phyloP scores from a whole-genome alignment of 495 filamentous ascomycete genomes.

The Aspergillus homomorphus region DNA sequence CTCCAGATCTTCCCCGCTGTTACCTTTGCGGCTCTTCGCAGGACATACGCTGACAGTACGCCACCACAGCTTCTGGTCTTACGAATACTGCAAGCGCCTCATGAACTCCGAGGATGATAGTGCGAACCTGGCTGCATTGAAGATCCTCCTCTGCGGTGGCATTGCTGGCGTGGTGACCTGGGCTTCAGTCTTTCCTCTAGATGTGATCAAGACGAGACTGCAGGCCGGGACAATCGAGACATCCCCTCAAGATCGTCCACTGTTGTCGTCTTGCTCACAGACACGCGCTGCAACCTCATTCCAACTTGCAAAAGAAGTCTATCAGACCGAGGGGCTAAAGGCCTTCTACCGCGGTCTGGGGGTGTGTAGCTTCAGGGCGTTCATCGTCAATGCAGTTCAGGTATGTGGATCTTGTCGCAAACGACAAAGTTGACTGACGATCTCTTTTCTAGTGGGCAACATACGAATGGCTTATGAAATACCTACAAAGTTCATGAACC shows the following conservation, averaged over 20 bases:
- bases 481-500: slow-evolving; percentile 24
- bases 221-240: slow-evolving; percentile 59
- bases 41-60: slow-evolving; percentile 9
- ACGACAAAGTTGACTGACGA: slow-evolving; percentile 20
- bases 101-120: slow-evolving; percentile 40
- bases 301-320: slow-evolving; percentile 59
- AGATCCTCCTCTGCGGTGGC: slow-evolving; percentile 76
- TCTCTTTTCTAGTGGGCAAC: slow-evolving; percentile 63
- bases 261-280: slow-evolving; percentile 15
- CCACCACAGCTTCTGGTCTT: slow-evolving; percentile 69
- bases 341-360: slow-evolving; percentile 77
- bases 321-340: slow-evolving; percentile 57
- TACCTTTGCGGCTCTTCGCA: slow-evolving; percentile 12
- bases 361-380: slow-evolving; percentile 77
- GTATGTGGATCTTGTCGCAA: slow-evolving; percentile 32
- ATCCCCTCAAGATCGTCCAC: slow-evolving; percentile 32
- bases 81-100: slow-evolving; percentile 65
- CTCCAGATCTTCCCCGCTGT: slow-evolving; percentile 9
- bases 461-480: slow-evolving; percentile 78
- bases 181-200: slow-evolving; percentile 82
- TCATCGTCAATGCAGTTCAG: slow-evolving; percentile 73
- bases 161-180: slow-evolving; percentile 81
- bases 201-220: slow-evolving; percentile 84
- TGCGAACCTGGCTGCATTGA: slow-evolving; percentile 48
- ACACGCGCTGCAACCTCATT: slow-evolving; percentile 49